Base-by-base conservation (phyloP, 1,284 basidiomycete species). In the Papiliotrema flavescens region DNA sequence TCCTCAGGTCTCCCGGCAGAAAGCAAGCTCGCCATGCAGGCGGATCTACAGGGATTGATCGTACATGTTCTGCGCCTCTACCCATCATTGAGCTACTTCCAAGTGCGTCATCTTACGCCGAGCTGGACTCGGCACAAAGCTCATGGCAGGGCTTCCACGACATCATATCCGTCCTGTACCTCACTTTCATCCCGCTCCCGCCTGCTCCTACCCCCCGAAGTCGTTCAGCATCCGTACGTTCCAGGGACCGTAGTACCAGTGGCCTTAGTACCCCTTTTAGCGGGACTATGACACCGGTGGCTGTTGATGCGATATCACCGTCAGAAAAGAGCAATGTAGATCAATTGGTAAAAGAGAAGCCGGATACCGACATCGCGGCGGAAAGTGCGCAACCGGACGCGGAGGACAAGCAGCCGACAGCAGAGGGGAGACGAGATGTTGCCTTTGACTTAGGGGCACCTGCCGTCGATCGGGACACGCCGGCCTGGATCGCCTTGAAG, bases 111-210 rank as follows among this genome's bases (percentile, higher is more conserved):
- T 32, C 28, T 19, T 24, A 35, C 14, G 26, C 32, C 23, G 8
- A 23, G 8, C 6, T 2, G 11, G 17, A 17, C 4, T 20, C 19
- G 2, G 37, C 49, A 41, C 41, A 24, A 54, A 11, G 22, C 35
- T 34, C 24, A 49, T 51, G 24, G 24, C 67, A 91, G 84, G 93
- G 93, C 40, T 95, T 90, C 71, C 93, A 97, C 71, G 93, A 96
- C 69, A 90, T 97, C 45, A 80, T 91, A 32, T 87, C 89, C 0
- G 89, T 96, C 13, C 62, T 96, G 0, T 88, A 89, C 63, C 80
- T 96, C 26, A 93, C 91, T 0, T 79, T 93, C 55, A 59, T 65
- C 34, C 63, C 57, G 17, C 62, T 64, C 32, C 65, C 58, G 22
- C 59, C 50, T 9, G 51, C 49, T 44, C 51, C 54, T 26, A 44